Percentiles rank a stretch among this genome's conserved stretches.
These are phyloP conservation scores for Dactylellina sp. DNA, from an alignment of 2,329 filamentous ascomycete species.

Conservation along the genomic window DNA sequence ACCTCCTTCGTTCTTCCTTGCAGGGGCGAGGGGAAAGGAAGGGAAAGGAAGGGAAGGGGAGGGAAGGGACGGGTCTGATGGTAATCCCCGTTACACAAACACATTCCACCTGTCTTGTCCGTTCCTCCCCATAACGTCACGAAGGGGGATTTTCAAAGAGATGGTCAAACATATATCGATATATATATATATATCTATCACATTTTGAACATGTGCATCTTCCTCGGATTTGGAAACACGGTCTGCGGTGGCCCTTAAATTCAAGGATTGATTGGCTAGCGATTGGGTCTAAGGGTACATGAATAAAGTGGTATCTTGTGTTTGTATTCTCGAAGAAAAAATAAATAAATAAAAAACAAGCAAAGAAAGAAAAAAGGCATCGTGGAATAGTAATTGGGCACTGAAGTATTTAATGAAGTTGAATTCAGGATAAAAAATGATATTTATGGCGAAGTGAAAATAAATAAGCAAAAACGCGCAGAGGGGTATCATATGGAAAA, in stretches of 20 bases:
- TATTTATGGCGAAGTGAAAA: slow-evolving; percentile 17
- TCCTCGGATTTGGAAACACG: background rate
- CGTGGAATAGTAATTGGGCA: slow-evolving; percentile 3
- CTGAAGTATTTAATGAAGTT: slow-evolving; percentile 34
- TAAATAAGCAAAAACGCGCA: slow-evolving; percentile 39
- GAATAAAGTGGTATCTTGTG: slow-evolving; percentile 22
- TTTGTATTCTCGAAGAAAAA: slow-evolving; percentile 3
- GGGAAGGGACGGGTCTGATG: background rate
- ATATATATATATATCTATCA: slow-evolving; percentile 19
- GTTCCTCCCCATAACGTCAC: background rate
- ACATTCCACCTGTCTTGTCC: slow-evolving; percentile 18
- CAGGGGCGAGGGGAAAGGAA: slow-evolving; percentile 1
- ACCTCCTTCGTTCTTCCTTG: slow-evolving; percentile 18
- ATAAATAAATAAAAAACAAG: background rate
- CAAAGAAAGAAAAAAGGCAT: slow-evolving; percentile 10
- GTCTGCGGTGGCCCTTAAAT: too few species aligned
- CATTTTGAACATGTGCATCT: slow-evolving; percentile 16
- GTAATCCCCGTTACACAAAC: slow-evolving; percentile 51
- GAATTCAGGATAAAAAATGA: slow-evolving; percentile 35
- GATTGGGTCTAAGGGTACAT: background rate
- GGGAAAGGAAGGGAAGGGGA: slow-evolving; percentile 6
- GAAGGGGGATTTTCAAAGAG: slow-evolving; percentile 4
- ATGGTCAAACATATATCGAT: background rate
- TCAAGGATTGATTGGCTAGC: slow-evolving; percentile 10
- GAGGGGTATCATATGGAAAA: slow-evolving; percentile 55